Evolutionary conservation across 345 rosid species (phyloP), one percentile per base, ranked within the genome.

Genomic region (Salix brachista): DNA sequence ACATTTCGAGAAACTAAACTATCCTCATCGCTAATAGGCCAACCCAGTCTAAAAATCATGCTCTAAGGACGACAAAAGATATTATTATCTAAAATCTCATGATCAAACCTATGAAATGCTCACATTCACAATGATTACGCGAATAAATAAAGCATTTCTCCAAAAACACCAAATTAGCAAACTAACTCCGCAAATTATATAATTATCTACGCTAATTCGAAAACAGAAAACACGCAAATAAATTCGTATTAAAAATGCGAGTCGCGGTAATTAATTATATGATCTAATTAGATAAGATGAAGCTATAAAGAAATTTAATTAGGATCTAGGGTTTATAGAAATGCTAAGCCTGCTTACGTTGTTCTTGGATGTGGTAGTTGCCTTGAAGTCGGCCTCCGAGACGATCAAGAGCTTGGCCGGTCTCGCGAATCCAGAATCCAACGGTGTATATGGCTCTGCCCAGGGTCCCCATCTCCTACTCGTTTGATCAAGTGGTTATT

Each of bases 401-500:
- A 54, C 96, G 97, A 89, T 91, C 94, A 71, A 95, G 88, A 62
- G 99, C 98, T 64, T 91, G 97, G 39, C 99, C 97, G 7, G 92
- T 89, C 89, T 95, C 98, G 74, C 99, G 92, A 84, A 95, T 87
- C 98, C 99, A 95, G 82, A 95, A 91, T 54, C 97, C 97, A 23
- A 93, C 91, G 74, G 93, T 81, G 92, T 93, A 93, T 65, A 93
- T 79, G 66, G 97, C 97, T 86, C 84, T 82, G 3, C 98, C 97
- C 23, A 95, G 86, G 75, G 92, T 95, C 79, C 97, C 97, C 99
- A 95, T 95, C 71, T 11, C 58, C 23, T 2, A 12, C 26, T 28
- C 42, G 37, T 8, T 56, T 37, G 34, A 41, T 67, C 46, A 10
- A 17, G 13, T 58, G 68, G 42, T 30, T 13, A 17, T 32, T 34